Evolutionary conservation across 148 eudicot species (phyloP), one percentile per base, ranked within the genome.

Genomic region (Rhododendron williamsianum): DNA sequence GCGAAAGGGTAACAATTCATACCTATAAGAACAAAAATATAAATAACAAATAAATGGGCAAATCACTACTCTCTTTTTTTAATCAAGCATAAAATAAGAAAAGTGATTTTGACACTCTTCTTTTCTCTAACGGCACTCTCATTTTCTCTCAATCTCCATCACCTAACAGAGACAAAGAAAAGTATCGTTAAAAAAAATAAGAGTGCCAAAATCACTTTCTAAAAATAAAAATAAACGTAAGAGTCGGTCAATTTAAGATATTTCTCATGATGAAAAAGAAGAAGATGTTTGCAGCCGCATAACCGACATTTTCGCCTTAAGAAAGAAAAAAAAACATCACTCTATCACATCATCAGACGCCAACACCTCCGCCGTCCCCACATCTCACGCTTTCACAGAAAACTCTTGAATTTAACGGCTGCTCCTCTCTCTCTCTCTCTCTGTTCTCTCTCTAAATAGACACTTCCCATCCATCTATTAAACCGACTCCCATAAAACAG

Each of bases 401-500:
- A 84, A 33, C 81, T 80, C 87, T 67, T 84, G 67, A 87, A 58
- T 43, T 82, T 49, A 79, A 65, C 83, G 83, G 78, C 85, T 48
- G 83, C 18, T 76, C 6, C 46, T 21, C 84, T 72, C 81, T 81
- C 81, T 72, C 84, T 76, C 25, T 84, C 80, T 78, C 81, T 33
- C 35, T 33, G 10, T 74, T 21, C 84, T 72, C 81, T 77, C 82
- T 27, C 82, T 84, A 73, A 6, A 35, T 0, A 23, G 10, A 27
- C 65, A 21, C 60, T 19, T 27, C 9, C 83, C 83, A 76, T 33
- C 60, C 46, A 46, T 84, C 33, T 0, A 63, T 23, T 71, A 84
- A 84, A 65, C 67, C 73, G 33, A 80, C 82, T 13, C 21, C 69
- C 51, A 54, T 41, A 41, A 8, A 49, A 65, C 82, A 65, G 35